Conservation (phyloP, 345 rosid species). For the Durio zibethinus region DNA sequence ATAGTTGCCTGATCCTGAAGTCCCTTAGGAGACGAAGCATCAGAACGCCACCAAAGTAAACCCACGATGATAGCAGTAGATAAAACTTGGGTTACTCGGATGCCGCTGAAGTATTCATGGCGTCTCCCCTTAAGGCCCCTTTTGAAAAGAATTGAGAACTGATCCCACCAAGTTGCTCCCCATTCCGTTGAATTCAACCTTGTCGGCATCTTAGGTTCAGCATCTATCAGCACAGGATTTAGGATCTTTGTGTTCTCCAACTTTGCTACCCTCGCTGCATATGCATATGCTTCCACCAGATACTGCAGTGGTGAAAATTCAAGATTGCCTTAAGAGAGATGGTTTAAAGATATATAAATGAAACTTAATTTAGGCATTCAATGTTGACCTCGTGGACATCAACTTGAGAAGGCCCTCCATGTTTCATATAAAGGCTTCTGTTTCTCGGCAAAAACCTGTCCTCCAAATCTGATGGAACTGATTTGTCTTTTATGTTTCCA, state of each 20-base stretch:
- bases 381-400: constrained; percentile 25
- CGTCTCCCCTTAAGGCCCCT: constrained; percentile 29
- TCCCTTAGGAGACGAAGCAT: constrained; percentile 25
- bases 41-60: constrained; percentile 33
- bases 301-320: constrained; percentile 12
- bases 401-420: constrained; percentile 5
- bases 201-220: not conserved
- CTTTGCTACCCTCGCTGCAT: not conserved
- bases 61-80: constrained; percentile 24
- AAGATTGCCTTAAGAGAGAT: not conserved
- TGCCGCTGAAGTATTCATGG: constrained; percentile 29
- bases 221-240: not conserved
- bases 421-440: not conserved
- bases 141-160: constrained; percentile 27
- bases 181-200: constrained; percentile 8
- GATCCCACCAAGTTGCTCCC: constrained; percentile 32
- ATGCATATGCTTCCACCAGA: constrained; percentile 24
- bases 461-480: constrained; percentile 26
- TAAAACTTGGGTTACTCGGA: constrained; percentile 26
- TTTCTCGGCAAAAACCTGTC: constrained; percentile 7
- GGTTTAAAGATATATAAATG: not conserved
- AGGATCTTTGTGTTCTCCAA: not conserved
- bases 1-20: constrained; percentile 34
- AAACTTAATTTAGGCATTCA: not conserved
- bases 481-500: constrained; percentile 28